Evolutionary conservation across 1,139 yeast species (phyloP).

Genomic region (Nakaseomyces nivariensis): DNA sequence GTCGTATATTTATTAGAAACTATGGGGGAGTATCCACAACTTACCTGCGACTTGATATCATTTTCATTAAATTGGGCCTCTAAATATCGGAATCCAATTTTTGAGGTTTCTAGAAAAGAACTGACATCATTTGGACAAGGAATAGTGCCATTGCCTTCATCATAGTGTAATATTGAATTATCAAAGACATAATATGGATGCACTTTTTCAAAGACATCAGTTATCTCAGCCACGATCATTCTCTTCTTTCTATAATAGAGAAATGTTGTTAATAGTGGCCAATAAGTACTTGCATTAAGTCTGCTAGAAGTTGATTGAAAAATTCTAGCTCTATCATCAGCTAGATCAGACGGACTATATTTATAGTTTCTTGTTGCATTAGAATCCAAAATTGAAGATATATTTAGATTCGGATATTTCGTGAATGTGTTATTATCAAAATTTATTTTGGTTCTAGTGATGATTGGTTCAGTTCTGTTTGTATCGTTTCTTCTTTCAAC

Average conservation of each 20-base stretch:
- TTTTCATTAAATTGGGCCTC: conserved; percentile 29
- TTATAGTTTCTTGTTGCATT: conserved; percentile 15
- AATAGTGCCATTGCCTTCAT: conserved; percentile 14
- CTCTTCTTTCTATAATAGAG: conserved; percentile 38
- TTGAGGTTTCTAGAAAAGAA: conserved; percentile 10
- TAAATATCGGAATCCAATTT: conserved; percentile 33
- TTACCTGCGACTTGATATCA: conserved; percentile 33
- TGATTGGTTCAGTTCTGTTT: not conserved
- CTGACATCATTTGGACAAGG: conserved; percentile 18
- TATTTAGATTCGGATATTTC: conserved; percentile 15
- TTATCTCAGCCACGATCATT: conserved; percentile 23
- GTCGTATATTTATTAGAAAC: conserved; percentile 29
- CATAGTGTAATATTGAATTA: conserved; percentile 11
- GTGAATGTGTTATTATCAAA: conserved; percentile 22
- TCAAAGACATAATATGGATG: conserved; percentile 13
- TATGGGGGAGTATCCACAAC: conserved; percentile 55
- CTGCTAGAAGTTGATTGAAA: not conserved
- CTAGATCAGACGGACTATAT: conserved; percentile 31
- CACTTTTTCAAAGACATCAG: conserved; percentile 8
- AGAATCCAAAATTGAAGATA: conserved; percentile 12
- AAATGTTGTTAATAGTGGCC: conserved; percentile 39
- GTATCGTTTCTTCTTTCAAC: not conserved
- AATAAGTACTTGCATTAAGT: conserved; percentile 23
- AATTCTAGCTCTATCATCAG: conserved; percentile 16
- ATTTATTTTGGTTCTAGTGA: not conserved